Evolutionary conservation across 176 grass and related monocot genomes (phyloP), one percentile per base, ranked within the genome.

Genomic region (Chrysopogon serrulatus): DNA sequence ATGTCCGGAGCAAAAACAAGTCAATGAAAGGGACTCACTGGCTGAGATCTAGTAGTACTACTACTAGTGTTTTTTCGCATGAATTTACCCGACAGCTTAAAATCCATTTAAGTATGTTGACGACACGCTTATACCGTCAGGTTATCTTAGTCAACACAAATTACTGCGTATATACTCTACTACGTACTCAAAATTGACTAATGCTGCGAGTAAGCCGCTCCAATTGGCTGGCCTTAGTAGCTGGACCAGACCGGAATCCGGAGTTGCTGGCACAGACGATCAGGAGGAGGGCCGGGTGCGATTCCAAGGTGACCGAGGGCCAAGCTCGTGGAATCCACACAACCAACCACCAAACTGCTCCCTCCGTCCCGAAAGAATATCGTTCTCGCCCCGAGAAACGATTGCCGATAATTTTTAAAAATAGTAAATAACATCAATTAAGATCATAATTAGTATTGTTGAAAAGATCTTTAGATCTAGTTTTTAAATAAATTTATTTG

Each of bases 301-400:
- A 61, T 67, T 69, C 71, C 63, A 19, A 15, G 27, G 48, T 70
- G 49, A 39, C 5, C n/a, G n/a, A n/a, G 47, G 17, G 44, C 1
- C 6, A 8, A 63, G 42, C n/a, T 19, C 13, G 24, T 65, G 83
- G 83, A 86, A 86, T 82, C 83, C 83, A 78, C 45, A 26, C 42
- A 71, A 5, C 30, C 4, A 24, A 30, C 32, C 51, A 30, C 37
- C n/a, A n/a, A n/a, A n/a, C n/a, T n/a, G n/a, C n/a, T n/a, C n/a
- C n/a, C n/a, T n/a, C n/a, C n/a, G n/a, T n/a, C n/a, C n/a, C n/a
- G n/a, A n/a, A n/a, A n/a, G n/a, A n/a, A n/a, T n/a, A n/a, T n/a
- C n/a, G n/a, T n/a, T n/a, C n/a, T n/a, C n/a, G n/a, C n/a, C n/a
- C n/a, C n/a, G n/a, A n/a, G n/a, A n/a, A n/a, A n/a, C n/a, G n/a